phyloP scores from a whole-genome alignment of 192 early-diverging fungal genomes.

The Chytriomyces confervae region DNA sequence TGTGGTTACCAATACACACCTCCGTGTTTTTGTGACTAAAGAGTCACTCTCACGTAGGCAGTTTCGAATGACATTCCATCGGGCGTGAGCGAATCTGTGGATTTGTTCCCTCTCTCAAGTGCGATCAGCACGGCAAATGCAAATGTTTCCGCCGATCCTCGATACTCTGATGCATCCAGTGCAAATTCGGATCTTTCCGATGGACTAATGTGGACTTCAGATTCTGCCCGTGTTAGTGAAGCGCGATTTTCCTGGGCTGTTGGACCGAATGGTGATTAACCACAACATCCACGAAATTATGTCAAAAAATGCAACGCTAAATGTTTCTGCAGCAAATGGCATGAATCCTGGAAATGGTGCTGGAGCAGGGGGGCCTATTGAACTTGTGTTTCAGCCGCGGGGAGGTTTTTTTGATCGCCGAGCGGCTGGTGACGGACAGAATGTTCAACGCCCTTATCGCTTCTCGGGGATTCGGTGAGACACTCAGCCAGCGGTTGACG shows the following conservation, averaged over 20 bases:
- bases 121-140: not conserved
- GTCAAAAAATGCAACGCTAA: not conserved
- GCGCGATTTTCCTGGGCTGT: constrained; percentile 21
- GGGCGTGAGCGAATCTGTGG: not conserved
- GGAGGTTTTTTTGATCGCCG: not conserved
- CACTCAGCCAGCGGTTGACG: not conserved
- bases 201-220: constrained; percentile 12
- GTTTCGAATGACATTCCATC: not conserved
- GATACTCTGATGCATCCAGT: not conserved
- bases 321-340: not conserved
- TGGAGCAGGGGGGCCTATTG: not conserved
- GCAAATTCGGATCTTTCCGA: not conserved
- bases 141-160: not conserved
- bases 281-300: not conserved
- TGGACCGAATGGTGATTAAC: not conserved
- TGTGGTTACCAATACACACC: no score
- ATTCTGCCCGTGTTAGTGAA: constrained; percentile 10
- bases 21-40: not conserved
- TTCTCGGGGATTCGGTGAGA: not conserved
- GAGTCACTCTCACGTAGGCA: not conserved
- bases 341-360: not conserved
- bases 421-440: not conserved
- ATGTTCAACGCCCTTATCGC: not conserved
- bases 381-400: not conserved
- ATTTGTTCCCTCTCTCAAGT: not conserved